Conservation (phyloP, 345 rosid species). For the Lepidium africanum region DNA sequence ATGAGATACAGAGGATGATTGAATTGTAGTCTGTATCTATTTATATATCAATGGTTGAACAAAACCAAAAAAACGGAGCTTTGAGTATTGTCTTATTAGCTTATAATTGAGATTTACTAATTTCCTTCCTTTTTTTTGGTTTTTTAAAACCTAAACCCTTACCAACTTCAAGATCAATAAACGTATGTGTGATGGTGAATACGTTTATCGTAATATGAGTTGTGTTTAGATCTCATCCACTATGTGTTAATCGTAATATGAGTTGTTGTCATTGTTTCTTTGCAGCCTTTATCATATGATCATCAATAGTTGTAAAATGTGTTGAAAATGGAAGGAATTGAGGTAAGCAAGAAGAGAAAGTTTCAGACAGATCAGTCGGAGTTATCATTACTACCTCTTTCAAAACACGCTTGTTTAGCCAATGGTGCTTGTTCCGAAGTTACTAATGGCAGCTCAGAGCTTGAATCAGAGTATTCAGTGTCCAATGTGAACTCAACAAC, state of each 20-base stretch:
- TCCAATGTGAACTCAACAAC: neutral
- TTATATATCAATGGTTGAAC: neutral
- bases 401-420: slow-evolving; percentile 15
- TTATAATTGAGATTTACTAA: neutral
- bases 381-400: slow-evolving; percentile 5
- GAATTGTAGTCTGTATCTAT: neutral
- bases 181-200: neutral
- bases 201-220: neutral
- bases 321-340: slow-evolving; percentile 17
- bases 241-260: neutral
- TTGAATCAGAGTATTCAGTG: slow-evolving; percentile 4
- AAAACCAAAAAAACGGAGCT: neutral
- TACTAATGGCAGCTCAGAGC: slow-evolving; percentile 1
- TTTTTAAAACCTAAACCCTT: neutral
- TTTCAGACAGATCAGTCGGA: slow-evolving; percentile 23
- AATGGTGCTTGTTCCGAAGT: neutral
- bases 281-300: slow-evolving; percentile 3
- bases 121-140: neutral
- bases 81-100: neutral
- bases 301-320: neutral
- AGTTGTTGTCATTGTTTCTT: neutral
- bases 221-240: neutral
- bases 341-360: slow-evolving; percentile 25
- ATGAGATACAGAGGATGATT: neutral
- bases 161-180: neutral